A percentile compares a stretch with the other conserved stretches of the same genome.
phyloP scores from a whole-genome alignment of 257 asterid genomes.

The Petrea volubilis region DNA sequence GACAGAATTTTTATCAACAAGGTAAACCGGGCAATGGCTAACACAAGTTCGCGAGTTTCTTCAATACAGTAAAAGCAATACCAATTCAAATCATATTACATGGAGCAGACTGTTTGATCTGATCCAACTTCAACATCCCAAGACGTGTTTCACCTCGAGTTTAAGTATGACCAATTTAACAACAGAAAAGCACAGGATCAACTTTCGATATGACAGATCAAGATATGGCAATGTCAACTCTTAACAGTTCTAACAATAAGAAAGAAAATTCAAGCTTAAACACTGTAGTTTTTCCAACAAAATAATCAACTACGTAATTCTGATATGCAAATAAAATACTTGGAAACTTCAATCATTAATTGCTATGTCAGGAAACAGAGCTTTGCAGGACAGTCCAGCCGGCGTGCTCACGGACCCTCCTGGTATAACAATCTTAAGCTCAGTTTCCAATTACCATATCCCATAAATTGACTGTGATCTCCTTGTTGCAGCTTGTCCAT shows the following conservation, averaged over 20 bases:
- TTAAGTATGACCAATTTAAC: not conserved
- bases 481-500: not conserved
- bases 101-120: constrained; percentile 6
- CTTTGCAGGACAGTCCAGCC: not conserved
- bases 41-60: not conserved
- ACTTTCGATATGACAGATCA: constrained; percentile 8
- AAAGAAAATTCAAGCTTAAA: not conserved
- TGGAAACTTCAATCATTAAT: not conserved
- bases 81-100: constrained; percentile 13
- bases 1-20: not conserved
- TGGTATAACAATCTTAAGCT: not conserved
- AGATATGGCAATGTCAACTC: not conserved
- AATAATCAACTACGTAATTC: too few relatives aligned
- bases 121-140: constrained; percentile 17
- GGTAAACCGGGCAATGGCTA: not conserved
- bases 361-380: not conserved
- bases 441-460: not conserved
- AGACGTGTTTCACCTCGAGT: not conserved
- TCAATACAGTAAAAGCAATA: not conserved
- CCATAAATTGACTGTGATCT: not conserved
- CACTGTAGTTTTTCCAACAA: too few relatives aligned
- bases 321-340: too few relatives aligned
- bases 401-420: not conserved
- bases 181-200: constrained; percentile 3
- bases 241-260: not conserved